Base-by-base conservation (phyloP, 306 rosid genomes). In the Vicia villosa region DNA sequence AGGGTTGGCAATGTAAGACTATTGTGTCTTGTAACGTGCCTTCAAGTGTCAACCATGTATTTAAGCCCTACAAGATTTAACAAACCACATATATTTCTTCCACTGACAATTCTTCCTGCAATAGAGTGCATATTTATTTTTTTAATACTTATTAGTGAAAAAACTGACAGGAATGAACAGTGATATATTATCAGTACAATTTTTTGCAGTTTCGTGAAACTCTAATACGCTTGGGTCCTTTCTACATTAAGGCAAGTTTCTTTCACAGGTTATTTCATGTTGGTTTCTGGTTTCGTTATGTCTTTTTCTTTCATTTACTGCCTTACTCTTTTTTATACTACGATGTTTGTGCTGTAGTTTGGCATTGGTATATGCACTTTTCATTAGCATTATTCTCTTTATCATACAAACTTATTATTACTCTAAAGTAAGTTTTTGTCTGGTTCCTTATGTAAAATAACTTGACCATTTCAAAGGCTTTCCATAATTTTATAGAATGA, bases 151-250 rank as follows among this genome's bases (percentile, higher is more conserved):
- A 63, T 56, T 50, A 40, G 68, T 68, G 81, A 40, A 61, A 61
- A 30, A 63, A 60, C 64, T 55, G 47, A 36, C 78, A 66, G 42
- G 79, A 71, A 74, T 74, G 68, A 45, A 68, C 78, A 72, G 75
- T 78, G 77, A 51, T 70, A 68, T n/a, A n/a, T n/a, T n/a, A n/a
- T 81, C 66, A 19, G 56, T 72, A 6, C 72, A 69, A 63, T 79
- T 41, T 87, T 54, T 85, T 89, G 95, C 95, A 94, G 98, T 94
- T 94, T 78, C 91, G 98, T 8, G 82, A 94, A 87, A 94, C 98
- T 69, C 84, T 94, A n/a, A 91, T 94, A 75, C 82, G 46, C 64
- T 78, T 94, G 89, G 98, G 98, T 69, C 98, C 98, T 70, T 94
- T 94, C 91, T 94, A 94, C 76, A 57, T 87, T 70, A 94, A 94